These are phyloP conservation scores for Tephrocybe rancida DNA, from an alignment of 768 basidiomycete genomes.

Conservation along the genomic window DNA sequence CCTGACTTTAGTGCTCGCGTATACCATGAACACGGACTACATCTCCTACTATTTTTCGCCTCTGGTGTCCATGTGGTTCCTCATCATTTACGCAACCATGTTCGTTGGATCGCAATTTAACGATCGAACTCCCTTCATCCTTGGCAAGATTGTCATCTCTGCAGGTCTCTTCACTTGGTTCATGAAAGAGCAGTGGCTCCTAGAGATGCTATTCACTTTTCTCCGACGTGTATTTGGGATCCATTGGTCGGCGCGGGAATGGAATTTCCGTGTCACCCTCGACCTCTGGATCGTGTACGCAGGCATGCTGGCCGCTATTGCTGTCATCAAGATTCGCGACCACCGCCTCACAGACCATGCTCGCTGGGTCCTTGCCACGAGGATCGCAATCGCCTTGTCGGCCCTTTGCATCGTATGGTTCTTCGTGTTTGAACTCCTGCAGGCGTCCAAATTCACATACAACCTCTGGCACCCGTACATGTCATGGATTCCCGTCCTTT, in stretches of 20 bases:
- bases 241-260: slow-evolving; percentile 84
- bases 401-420: slow-evolving; percentile 69
- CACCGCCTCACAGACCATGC: slow-evolving; percentile 68
- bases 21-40: slow-evolving; percentile 92
- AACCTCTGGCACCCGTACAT: slow-evolving; percentile 85
- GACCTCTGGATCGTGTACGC: slow-evolving; percentile 89
- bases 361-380: slow-evolving; percentile 60
- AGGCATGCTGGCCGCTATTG: slow-evolving; percentile 81
- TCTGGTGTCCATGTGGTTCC: slow-evolving; percentile 88
- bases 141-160: slow-evolving; percentile 71
- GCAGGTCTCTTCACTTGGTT: slow-evolving; percentile 64
- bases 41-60: slow-evolving; percentile 91
- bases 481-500: slow-evolving; percentile 78
- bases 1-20: slow-evolving; percentile 79
- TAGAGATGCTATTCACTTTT: slow-evolving; percentile 65
- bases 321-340: slow-evolving; percentile 76
- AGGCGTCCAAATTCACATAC: slow-evolving; percentile 83
- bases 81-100: slow-evolving; percentile 85
- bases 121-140: slow-evolving; percentile 63
- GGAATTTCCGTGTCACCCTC: slow-evolving; percentile 86
- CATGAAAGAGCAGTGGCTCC: slow-evolving; percentile 62
- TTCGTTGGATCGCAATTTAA: slow-evolving; percentile 72
- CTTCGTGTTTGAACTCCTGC: slow-evolving; percentile 77
- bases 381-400: slow-evolving; percentile 51
- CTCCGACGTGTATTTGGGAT: slow-evolving; percentile 71